phyloP scores from a whole-genome alignment of 2,329 filamentous ascomycete species.

The Ceratocystis destructans region DNA sequence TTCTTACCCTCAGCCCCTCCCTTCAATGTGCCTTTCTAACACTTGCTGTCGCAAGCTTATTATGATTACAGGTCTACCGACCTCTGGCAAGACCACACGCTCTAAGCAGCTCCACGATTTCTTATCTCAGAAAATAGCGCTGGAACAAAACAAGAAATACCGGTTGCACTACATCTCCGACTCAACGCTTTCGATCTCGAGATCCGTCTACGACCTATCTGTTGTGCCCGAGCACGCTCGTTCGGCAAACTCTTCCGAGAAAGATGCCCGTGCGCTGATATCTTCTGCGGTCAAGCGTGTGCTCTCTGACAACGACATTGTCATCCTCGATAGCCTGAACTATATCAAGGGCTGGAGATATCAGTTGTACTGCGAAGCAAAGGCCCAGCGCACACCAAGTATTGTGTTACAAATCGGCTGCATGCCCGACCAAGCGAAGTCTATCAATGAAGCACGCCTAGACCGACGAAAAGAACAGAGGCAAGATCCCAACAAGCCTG shows the following conservation, averaged over 20 bases:
- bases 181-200: slow-evolving; percentile 53
- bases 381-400: slow-evolving; percentile 60
- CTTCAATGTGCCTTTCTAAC: slow-evolving; percentile 6
- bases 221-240: slow-evolving; percentile 45
- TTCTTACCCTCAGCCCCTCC: neutral
- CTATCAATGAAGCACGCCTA: slow-evolving; percentile 48
- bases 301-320: slow-evolving; percentile 57
- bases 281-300: slow-evolving; percentile 68
- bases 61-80: slow-evolving; percentile 52
- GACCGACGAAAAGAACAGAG: neutral
- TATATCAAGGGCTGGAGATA: slow-evolving; percentile 88
- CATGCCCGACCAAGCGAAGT: slow-evolving; percentile 36
- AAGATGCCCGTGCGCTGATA: slow-evolving; percentile 63
- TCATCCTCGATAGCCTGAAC: slow-evolving; percentile 67
- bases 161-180: slow-evolving; percentile 64
- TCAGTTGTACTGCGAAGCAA: slow-evolving; percentile 73
- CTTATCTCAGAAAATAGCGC: slow-evolving; percentile 43
- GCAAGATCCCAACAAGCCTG: neutral
- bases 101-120: slow-evolving; percentile 52
- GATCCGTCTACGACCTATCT: slow-evolving; percentile 53
- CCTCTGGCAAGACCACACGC: slow-evolving; percentile 54
- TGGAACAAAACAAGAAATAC: slow-evolving; percentile 33
- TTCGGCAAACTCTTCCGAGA: slow-evolving; percentile 62
- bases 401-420: slow-evolving; percentile 58
- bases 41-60: slow-evolving; percentile 38